phyloP scores from a whole-genome alignment of 805 yeast genomes.

The Metschnikowia chrysomelidarum region DNA sequence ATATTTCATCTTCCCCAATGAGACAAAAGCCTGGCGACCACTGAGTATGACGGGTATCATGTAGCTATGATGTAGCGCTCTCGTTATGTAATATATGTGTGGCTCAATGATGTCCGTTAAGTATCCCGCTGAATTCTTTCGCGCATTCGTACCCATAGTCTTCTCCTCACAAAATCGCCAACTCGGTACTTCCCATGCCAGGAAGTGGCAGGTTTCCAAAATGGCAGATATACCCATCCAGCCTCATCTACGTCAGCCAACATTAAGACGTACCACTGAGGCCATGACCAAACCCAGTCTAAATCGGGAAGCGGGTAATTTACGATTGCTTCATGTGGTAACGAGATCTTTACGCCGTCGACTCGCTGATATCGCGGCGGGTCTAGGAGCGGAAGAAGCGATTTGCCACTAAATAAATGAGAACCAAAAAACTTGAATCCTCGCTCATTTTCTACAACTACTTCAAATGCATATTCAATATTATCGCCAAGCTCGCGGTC shows the following conservation, averaged over 20 bases:
- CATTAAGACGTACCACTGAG: slow-evolving; percentile 73
- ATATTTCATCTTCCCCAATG: too few species aligned
- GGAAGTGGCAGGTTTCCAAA: slow-evolving; percentile 21
- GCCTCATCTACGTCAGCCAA: slow-evolving; percentile 70
- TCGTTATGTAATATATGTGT: too few species aligned
- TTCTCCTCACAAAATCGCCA: slow-evolving; percentile 62
- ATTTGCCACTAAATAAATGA: slow-evolving; percentile 45
- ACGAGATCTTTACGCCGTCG: slow-evolving; percentile 36
- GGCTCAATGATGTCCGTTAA: too few species aligned
- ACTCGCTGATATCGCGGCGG: slow-evolving; percentile 50
- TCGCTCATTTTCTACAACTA: slow-evolving; percentile 53
- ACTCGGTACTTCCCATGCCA: slow-evolving; percentile 67
- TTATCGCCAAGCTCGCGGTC: not conserved
- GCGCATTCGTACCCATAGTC: slow-evolving; percentile 56
- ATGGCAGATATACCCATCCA: slow-evolving; percentile 75
- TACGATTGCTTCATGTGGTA: slow-evolving; percentile 23
- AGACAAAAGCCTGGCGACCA: too few species aligned
- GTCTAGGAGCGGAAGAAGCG: slow-evolving; percentile 48
- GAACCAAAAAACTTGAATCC: slow-evolving; percentile 53
- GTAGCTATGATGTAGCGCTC: too few species aligned
- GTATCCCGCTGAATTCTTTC: too few species aligned
- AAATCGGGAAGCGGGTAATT: slow-evolving; percentile 54
- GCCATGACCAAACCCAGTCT: slow-evolving; percentile 68
- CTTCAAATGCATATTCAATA: slow-evolving; percentile 30
- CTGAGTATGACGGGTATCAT: too few species aligned